Percentiles rank a stretch among this genome's conserved stretches.
phyloP scores from a whole-genome alignment of 495 filamentous ascomycete genomes.

The Penicillium daleae region DNA sequence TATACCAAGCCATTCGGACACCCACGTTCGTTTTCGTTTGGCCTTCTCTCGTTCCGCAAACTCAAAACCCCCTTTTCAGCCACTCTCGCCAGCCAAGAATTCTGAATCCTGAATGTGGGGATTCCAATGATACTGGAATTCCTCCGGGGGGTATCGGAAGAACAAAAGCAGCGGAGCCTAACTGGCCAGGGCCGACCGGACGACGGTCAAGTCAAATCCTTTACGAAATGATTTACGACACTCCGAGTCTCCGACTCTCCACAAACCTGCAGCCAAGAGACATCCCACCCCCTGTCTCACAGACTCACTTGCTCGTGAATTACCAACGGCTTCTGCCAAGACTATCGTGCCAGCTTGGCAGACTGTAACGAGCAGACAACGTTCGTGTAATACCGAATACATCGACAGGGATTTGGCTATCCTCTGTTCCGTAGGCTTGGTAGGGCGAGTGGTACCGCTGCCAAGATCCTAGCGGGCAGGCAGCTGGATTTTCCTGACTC shows the following conservation, averaged over 20 bases:
- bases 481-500: neutral
- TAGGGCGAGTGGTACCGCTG: neutral
- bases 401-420: neutral
- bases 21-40: neutral
- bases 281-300: neutral
- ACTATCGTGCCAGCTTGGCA: neutral
- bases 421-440: neutral
- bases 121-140: neutral
- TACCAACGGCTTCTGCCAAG: neutral
- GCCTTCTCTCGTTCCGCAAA: neutral
- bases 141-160: neutral
- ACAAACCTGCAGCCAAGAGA: neutral
- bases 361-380: neutral
- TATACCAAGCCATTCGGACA: neutral
- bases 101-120: neutral
- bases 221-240: conserved; percentile 1
- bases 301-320: neutral
- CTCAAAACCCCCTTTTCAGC: neutral
- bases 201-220: neutral
- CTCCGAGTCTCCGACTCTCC: neutral
- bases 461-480: conserved; percentile 1
- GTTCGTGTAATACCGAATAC: neutral
- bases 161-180: neutral
- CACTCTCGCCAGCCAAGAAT: neutral
- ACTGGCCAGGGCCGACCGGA: neutral